Evolutionary conservation across 2,329 filamentous ascomycete genomes (phyloP).

Genomic region (Beauveria sp.): DNA sequence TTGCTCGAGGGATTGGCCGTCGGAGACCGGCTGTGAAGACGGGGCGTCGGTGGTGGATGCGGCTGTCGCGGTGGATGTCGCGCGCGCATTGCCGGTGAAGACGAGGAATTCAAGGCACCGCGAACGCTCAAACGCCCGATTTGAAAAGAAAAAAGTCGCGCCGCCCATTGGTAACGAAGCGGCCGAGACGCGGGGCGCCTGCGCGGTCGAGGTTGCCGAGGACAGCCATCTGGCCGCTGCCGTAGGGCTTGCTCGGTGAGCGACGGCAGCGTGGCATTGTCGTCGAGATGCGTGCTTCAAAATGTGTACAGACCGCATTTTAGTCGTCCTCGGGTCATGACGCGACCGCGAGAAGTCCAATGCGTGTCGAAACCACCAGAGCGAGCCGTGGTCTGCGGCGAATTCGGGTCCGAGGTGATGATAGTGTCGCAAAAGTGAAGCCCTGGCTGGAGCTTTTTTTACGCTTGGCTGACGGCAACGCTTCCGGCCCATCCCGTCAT

Average conservation of each 20-base stretch:
- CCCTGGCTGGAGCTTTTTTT: constrained; percentile 2
- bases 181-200: background rate
- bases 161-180: constrained; percentile 15
- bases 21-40: background rate
- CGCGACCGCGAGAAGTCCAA: constrained; percentile 8
- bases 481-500: background rate
- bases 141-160: constrained; percentile 28
- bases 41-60: background rate
- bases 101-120: constrained; percentile 29
- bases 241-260: background rate
- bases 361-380: background rate
- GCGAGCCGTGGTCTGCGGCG: background rate
- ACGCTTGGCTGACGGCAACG: background rate
- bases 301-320: constrained; percentile 9
- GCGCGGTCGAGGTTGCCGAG: constrained; percentile 17
- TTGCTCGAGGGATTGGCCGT: constrained; percentile 16
- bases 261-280: background rate
- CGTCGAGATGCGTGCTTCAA: background rate
- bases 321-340: constrained; percentile 7
- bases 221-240: constrained; percentile 22
- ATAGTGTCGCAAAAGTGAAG: background rate
- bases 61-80: constrained; percentile 17
- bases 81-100: constrained; percentile 19
- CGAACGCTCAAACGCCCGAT: constrained; percentile 28
- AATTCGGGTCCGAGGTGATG: background rate